phyloP scores from a whole-genome alignment of 495 filamentous ascomycete genomes.

The Podospora pseudocomata region DNA sequence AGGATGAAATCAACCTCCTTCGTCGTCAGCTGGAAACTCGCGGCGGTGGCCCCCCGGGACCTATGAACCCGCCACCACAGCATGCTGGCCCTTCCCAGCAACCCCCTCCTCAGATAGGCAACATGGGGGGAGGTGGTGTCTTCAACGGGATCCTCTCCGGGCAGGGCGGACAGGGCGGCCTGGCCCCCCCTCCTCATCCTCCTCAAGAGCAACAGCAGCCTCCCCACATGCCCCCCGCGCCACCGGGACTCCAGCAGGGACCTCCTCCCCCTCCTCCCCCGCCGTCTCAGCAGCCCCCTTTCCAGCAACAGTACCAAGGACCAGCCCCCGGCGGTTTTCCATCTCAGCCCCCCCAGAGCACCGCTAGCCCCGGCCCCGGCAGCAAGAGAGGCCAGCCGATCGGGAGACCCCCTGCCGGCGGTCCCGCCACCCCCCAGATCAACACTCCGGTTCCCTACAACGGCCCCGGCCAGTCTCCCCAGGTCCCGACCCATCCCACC shows the following conservation, averaged over 20 bases:
- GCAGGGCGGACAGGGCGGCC: constrained; percentile 76
- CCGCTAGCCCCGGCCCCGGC: constrained; percentile 80
- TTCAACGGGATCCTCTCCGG: constrained; percentile 97
- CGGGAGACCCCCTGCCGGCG: constrained; percentile 56
- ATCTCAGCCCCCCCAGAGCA: constrained; percentile 72
- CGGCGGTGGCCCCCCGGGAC: constrained; percentile 59
- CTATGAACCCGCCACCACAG: constrained; percentile 63
- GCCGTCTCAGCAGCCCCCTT: constrained; percentile 48
- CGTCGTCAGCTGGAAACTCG: constrained; percentile 83
- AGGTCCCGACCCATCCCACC: constrained; percentile 72
- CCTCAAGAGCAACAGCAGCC: constrained; percentile 54
- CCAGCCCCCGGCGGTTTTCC: constrained; percentile 49
- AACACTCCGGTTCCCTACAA: constrained; percentile 77
- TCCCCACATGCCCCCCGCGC: constrained; percentile 59
- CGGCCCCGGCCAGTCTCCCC: constrained; percentile 76
- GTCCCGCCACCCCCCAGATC: constrained; percentile 87
- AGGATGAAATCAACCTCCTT: constrained; percentile 81
- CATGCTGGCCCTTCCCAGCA: constrained; percentile 77
- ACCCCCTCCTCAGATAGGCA: constrained; percentile 68
- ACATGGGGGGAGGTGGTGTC: constrained; percentile 69
- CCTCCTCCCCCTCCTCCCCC: constrained; percentile 57
- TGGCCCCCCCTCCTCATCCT: constrained; percentile 80
- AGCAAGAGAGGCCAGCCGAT: constrained; percentile 52
- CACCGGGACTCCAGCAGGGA: constrained; percentile 61
- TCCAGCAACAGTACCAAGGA: constrained; percentile 51